Evolutionary conservation across 2,329 filamentous ascomycete genomes (phyloP).

Genomic region (Diaporthe aspalathi): DNA sequence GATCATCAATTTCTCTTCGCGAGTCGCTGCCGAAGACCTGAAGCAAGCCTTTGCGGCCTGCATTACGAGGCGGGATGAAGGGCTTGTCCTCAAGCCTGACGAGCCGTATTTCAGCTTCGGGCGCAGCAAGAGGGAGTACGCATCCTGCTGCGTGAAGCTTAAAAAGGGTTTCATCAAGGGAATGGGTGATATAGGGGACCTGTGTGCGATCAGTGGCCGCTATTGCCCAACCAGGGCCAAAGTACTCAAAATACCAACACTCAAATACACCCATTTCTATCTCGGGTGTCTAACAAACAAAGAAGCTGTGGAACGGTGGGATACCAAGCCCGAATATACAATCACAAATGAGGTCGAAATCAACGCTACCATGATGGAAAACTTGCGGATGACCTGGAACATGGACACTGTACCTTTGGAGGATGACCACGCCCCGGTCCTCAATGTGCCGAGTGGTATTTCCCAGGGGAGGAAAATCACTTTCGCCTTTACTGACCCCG

Average conservation of each 20-base stretch:
- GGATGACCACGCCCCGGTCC: conserved; percentile 54
- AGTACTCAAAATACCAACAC: conserved; percentile 60
- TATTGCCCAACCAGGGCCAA: conserved; percentile 74
- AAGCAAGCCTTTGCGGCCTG: conserved; percentile 74
- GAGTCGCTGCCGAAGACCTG: conserved; percentile 64
- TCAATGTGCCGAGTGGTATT: conserved; percentile 60
- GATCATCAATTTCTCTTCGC: conserved; percentile 72
- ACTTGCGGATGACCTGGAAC: conserved; percentile 61
- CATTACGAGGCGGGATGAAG: conserved; percentile 77
- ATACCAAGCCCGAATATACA: conserved; percentile 68
- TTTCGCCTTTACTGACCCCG: conserved; percentile 73
- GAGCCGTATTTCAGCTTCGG: conserved; percentile 78
- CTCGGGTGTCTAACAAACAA: conserved; percentile 81
- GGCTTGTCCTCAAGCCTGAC: conserved; percentile 83
- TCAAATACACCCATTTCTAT: conserved; percentile 84
- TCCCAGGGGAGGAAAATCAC: conserved; percentile 57
- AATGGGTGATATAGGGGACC: conserved; percentile 85
- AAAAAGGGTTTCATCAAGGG: conserved; percentile 87
- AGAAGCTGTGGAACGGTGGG: conserved; percentile 63
- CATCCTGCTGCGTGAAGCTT: conserved; percentile 77
- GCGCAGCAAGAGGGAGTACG: conserved; percentile 50
- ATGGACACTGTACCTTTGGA: conserved; percentile 53
- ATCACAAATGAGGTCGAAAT: conserved; percentile 74
- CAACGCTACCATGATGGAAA: conserved; percentile 61
- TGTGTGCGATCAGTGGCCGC: conserved; percentile 80